Base-by-base conservation (phyloP, 1,284 basidiomycete species). In the Phenoliferia sp. region DNA sequence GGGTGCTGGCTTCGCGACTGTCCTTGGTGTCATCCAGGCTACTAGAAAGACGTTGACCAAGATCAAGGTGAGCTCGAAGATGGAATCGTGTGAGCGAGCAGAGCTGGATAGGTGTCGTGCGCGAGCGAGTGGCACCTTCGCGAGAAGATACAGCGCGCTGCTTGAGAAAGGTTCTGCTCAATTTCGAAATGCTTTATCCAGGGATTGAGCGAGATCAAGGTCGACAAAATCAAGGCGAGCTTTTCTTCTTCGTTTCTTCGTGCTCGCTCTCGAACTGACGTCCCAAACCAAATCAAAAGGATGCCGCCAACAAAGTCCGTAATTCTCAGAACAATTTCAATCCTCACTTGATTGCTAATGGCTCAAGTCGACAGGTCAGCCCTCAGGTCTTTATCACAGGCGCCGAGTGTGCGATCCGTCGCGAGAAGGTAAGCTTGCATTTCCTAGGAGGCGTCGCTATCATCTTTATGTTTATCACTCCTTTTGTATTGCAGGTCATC, bases 371-470 rank as follows among this genome's bases (percentile, higher is more conserved):
- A n/a, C 55, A 57, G 55, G 55, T 57, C 55, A 32, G 29, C 31
- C 65, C 92, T 0, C 90, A 91, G 1, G 89, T 88, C 3, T 95
- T 96, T 77, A 85, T 88, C 3, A 92, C 92, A 17, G 93, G 90
- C 0, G 83, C 92, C n/a, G 92, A 96, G 76, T 84, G 94, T 26
- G 88, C 92, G 71, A 88, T 90, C 68, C 89, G 88, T 75, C 85
- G 93, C 62, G 90, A 89, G 78, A 85, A 85, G 44, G 90, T 56
- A 26, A 10, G 48, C 48, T 26, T 6, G 12, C 39, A 12, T 44
- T 44, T 44, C 39, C 39, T 44, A 12, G n/a, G n/a, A n/a, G n/a
- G n/a, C n/a, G n/a, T 44, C 39, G 39, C 19, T 52, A n/a, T 52
- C 48, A 52, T 7, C 9, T 26, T 9, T 26, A 19, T 19, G 19